Evolutionary conservation across 1,284 basidiomycete genomes (phyloP).

Genomic region (Cryptococcus wingfieldii): DNA sequence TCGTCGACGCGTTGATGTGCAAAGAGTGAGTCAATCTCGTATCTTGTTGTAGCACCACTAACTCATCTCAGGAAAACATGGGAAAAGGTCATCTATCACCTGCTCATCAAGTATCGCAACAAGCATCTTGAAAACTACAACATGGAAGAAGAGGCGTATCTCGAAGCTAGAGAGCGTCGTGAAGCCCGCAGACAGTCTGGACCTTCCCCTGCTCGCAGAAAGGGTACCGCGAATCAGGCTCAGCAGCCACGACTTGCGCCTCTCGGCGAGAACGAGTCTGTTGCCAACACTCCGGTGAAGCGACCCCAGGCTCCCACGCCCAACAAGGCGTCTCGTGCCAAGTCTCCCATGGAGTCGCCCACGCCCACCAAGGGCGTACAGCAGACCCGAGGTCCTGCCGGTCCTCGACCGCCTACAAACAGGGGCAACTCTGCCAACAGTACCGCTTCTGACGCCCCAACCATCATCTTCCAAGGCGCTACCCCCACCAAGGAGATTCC

Average conservation of each 20-base stretch:
- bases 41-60: neutral
- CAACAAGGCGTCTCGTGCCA: conserved; percentile 40
- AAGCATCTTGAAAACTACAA: conserved; percentile 64
- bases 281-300: conserved; percentile 30
- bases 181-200: conserved; percentile 19
- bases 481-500: conserved; percentile 46
- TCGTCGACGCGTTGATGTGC: conserved; percentile 62
- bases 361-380: conserved; percentile 12
- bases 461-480: conserved; percentile 50
- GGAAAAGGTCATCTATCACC: conserved; percentile 89
- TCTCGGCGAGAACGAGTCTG: conserved; percentile 40
- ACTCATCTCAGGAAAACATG: conserved; percentile 62
- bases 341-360: conserved; percentile 13
- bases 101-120: conserved; percentile 72
- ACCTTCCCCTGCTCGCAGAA: conserved; percentile 30
- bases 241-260: conserved; percentile 23
- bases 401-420: conserved; percentile 33
- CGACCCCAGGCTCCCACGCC: conserved; percentile 47
- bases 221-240: conserved; percentile 16
- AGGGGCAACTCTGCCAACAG: conserved; percentile 13
- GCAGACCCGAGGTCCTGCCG: conserved; percentile 26
- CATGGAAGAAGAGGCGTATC: conserved; percentile 53
- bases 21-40: conserved; percentile 42
- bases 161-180: conserved; percentile 24
- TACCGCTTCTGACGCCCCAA: conserved; percentile 30